Evolutionary conservation across 2,329 filamentous ascomycete genomes (phyloP), one percentile per base, ranked within the genome.

Genomic region (Penicillium hesseltinei): DNA sequence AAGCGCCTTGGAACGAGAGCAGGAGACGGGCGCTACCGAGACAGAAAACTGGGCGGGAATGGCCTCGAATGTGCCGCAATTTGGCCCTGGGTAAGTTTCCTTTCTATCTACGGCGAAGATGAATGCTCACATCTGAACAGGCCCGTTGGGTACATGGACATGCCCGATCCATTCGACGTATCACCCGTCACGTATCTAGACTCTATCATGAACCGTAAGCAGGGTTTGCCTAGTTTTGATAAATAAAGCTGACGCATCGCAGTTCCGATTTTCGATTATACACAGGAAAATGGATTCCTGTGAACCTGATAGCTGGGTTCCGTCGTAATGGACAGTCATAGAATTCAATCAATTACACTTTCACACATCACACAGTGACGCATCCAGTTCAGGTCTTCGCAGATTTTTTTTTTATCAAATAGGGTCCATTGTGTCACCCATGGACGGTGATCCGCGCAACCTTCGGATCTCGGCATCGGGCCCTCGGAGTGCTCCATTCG

Each of bases 141-240:
- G 10, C 51, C 48, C 1, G 54, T 59, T 48, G 45, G 39, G 10
- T 59, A 63, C 40, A 39, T 63, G 3, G 60, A 68, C 5, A 54
- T 61, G 35, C 38, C 50, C 1, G 57, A 64, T 40, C 44, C 54
- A 2, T 46, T 65, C n/a, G 63, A 65, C 10, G 57, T 62, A 4
- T 71, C 68, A 3, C 68, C 67, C 1, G 56, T 68, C 9, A 62
- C 63, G 0, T 70, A 68, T n/a, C 57, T 71, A 0, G 68, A 70
- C 25, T 69, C 67, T 3, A 69, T 70, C 0, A 71, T 69, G 69
- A 70, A 71, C 27, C 62, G 67, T 69, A 62, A 6, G 62, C 21
- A 9, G 2, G 4, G 31, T 35, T 21, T 29, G 0, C 1, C 17
- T 29, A 8, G 17, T 29, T 45, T 19, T 1, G 9, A 19, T 3